A percentile compares a stretch with the other conserved stretches of the same genome.
Evolutionary conservation across 805 yeast genomes (phyloP).

Genomic region (Sungouiozyma ichnusensis): DNA sequence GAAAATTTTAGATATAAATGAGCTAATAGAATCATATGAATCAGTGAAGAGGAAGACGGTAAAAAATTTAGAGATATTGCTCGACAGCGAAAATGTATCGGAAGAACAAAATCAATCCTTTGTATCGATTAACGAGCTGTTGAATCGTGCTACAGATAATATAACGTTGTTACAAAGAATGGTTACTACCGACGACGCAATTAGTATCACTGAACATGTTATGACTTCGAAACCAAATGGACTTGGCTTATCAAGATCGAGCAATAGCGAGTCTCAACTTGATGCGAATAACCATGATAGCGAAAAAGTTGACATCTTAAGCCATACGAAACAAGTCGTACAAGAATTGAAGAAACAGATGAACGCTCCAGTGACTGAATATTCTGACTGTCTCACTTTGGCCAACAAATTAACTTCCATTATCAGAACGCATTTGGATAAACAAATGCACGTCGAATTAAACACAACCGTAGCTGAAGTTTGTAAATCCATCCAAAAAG

Average conservation of each 20-base stretch:
- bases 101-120: slow-evolving; percentile 34
- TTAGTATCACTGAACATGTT: slow-evolving; percentile 42
- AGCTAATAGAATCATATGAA: slow-evolving; percentile 43
- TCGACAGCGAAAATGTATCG: slow-evolving; percentile 37
- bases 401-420: slow-evolving; percentile 36
- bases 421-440: slow-evolving; percentile 52
- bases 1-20: slow-evolving; percentile 43
- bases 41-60: slow-evolving; percentile 42
- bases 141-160: background rate
- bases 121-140: background rate
- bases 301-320: background rate
- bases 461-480: slow-evolving; percentile 49
- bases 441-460: slow-evolving; percentile 52
- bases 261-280: background rate
- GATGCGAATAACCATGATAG: background rate
- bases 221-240: background rate
- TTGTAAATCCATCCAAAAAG: slow-evolving; percentile 45
- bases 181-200: slow-evolving; percentile 33
- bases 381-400: background rate
- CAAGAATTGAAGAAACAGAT: background rate
- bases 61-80: slow-evolving; percentile 38
- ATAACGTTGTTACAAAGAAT: background rate
- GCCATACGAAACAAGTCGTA: background rate
- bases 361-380: background rate
- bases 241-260: background rate